phyloP scores from a whole-genome alignment of 1,284 basidiomycete species.

The Heimioporus punctisporus region DNA sequence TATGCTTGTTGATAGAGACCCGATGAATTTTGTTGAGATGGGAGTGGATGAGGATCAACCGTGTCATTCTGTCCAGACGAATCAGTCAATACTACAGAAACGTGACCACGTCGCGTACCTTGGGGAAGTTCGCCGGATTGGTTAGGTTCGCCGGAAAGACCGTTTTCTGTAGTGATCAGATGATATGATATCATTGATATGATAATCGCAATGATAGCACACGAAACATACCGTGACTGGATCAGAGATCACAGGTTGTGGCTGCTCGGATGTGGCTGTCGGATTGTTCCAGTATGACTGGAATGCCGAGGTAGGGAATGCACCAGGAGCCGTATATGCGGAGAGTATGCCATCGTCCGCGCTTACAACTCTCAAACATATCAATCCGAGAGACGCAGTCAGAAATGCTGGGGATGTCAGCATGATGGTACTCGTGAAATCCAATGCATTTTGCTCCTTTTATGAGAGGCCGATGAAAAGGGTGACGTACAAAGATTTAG shows the following conservation, averaged over 20 bases:
- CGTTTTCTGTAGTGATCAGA: constrained; percentile 40
- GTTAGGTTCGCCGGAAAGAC: constrained; percentile 59
- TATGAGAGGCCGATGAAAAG: constrained; percentile 1
- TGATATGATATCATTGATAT: constrained; percentile 1
- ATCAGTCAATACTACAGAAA: background rate
- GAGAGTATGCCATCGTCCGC: constrained; percentile 15
- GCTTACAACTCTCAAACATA: background rate
- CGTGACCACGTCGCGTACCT: constrained; percentile 27
- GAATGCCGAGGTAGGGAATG: constrained; percentile 63
- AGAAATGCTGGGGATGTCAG: constrained; percentile 8
- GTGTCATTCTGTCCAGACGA: constrained; percentile 46
- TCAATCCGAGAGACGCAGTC: constrained; percentile 13
- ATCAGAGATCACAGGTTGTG: constrained; percentile 70
- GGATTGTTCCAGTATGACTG: constrained; percentile 68
- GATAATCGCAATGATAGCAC: background rate
- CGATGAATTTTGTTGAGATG: constrained; percentile 47
- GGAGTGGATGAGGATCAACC: constrained; percentile 64
- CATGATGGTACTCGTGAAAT: constrained; percentile 17
- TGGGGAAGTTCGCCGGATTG: constrained; percentile 57
- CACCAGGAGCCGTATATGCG: constrained; percentile 60
- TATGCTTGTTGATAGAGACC: constrained; percentile 50
- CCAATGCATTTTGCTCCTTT: background rate
- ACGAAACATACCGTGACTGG: constrained; percentile 53
- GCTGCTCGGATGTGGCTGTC: constrained; percentile 64
- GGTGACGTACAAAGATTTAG: background rate